A percentile compares a stretch with the other conserved stretches of the same genome.
These are phyloP conservation scores for Candida tunisiensis DNA, from an alignment of 1,139 yeast genomes.

Conservation along the genomic window DNA sequence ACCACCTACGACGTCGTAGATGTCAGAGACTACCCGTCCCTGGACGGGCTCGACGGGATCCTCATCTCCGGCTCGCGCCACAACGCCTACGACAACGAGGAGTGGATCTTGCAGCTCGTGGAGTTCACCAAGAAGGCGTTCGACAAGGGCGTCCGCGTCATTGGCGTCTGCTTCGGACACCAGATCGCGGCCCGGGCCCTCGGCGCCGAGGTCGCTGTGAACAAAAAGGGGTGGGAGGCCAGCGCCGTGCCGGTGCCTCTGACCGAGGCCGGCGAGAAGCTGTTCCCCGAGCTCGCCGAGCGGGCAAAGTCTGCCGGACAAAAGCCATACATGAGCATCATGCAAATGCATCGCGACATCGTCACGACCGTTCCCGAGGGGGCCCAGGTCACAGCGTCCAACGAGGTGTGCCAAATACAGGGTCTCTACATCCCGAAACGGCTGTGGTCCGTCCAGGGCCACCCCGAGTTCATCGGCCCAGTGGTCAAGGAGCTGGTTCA, in stretches of 20 bases:
- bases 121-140: conserved; percentile 18
- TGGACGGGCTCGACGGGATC: conserved; percentile 26
- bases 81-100: conserved; percentile 36
- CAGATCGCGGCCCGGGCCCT: conserved; percentile 55
- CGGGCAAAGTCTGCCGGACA: not conserved
- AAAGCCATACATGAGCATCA: conserved; percentile 17
- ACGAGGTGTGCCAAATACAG: conserved; percentile 45
- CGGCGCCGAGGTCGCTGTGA: conserved; percentile 42
- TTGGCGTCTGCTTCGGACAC: conserved; percentile 73
- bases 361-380: conserved; percentile 33
- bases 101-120: conserved; percentile 37
- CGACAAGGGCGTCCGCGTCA: conserved; percentile 13
- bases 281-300: conserved; percentile 19
- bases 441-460: conserved; percentile 68
- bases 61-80: conserved; percentile 50
- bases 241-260: conserved; percentile 39
- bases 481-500: conserved; percentile 2
- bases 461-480: conserved; percentile 56
- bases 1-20: conserved; percentile 30
- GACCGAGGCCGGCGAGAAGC: conserved; percentile 20
- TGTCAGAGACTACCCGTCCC: conserved; percentile 24
- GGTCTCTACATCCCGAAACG: conserved; percentile 32
- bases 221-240: conserved; percentile 55
- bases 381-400: conserved; percentile 24
- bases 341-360: conserved; percentile 59